Evolutionary conservation across 208 protist genomes (phyloP).

Genomic region (Dictyostelium gargantuum): DNA sequence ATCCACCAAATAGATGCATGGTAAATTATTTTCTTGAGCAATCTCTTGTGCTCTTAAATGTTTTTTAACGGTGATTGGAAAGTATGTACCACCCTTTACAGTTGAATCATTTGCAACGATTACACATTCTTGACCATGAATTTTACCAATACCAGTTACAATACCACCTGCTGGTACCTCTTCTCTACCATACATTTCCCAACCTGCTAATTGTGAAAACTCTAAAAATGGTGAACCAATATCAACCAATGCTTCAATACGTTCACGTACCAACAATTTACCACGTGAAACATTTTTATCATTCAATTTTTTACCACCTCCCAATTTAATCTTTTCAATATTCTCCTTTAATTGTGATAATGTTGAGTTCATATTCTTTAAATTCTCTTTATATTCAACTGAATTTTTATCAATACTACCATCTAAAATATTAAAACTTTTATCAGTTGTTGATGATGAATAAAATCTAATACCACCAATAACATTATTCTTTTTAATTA

Average conservation of each 20-base stretch:
- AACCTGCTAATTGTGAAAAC: conserved; percentile 94
- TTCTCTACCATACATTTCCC: conserved; percentile 90
- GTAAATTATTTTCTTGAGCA: conserved; percentile 93
- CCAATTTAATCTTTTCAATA: conserved; percentile 78
- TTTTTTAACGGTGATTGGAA: conserved; percentile 98
- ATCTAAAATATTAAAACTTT: conserved; percentile 73
- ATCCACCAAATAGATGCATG: conserved; percentile 97
- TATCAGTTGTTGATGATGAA: conserved; percentile 32
- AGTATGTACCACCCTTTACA: conserved; percentile 97
- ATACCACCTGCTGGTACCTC: conserved; percentile 92
- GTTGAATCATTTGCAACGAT: conserved; percentile 98
- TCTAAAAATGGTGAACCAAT: conserved; percentile 93
- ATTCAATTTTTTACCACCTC: conserved; percentile 77
- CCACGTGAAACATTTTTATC: conserved; percentile 80
- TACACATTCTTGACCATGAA: conserved; percentile 90
- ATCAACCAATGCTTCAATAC: conserved; percentile 92
- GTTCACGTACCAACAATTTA: conserved; percentile 92
- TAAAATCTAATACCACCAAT: background rate
- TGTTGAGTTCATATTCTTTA: conserved; percentile 47
- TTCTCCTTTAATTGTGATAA: conserved; percentile 70
- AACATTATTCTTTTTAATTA: background rate
- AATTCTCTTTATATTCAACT: conserved; percentile 75
- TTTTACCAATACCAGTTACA: conserved; percentile 92
- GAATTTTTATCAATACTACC: conserved; percentile 72
- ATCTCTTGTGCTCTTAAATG: conserved; percentile 96